Evolutionary conservation across 2,329 filamentous ascomycete species (phyloP), one percentile per base, ranked within the genome.

Genomic region (Eurotiales sp.): DNA sequence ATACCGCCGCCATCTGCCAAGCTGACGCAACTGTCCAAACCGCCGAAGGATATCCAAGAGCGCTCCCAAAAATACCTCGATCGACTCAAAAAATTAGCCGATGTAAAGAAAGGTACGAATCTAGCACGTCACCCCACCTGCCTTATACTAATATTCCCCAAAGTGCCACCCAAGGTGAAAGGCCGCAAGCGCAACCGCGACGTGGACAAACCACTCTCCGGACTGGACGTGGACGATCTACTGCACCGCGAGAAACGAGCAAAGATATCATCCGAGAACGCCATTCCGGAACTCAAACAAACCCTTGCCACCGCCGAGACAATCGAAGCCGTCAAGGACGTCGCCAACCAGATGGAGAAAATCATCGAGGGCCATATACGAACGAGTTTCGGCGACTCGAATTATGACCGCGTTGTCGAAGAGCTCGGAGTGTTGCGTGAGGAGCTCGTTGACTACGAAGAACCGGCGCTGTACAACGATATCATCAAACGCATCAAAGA

Each of bases 251-350:
- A 80, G 51, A 81, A 72, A 39, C 76, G 64, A 17, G 57, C 62
- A 40, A 77, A 73, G 40, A 84, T 87, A 51, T 79, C 82, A 8
- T 66, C 80, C 0, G 79, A 86, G 8, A 97, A 97, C 57, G 83
- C 91, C 1, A 83, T 97, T 4, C 90, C 93, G 0, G 88, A 92
- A 54, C 96, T 96, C 80, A 95, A 91, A 65, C 89, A 90, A 66
- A 79, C 85, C 3, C 76, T 97, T 14, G 76, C 76, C 1, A 72
- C 73, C 1, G 78, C 86, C 0, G 77, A 82, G 6, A 79, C 84
- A 23, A 72, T 86, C 1, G 72, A 79, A 1, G 76, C 80, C 3
- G 80, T 95, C 48, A 76, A 82, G 54, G 80, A 85, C 15, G 86
- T 87, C 1, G 78, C 84, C 5, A 82, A 84, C 57, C 88, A 95